A percentile compares a stretch with the other conserved stretches of the same genome.
These are phyloP conservation scores for Sporodiniella umbellata DNA, from an alignment of 371 early-diverging fungal species.

Conservation along the genomic window DNA sequence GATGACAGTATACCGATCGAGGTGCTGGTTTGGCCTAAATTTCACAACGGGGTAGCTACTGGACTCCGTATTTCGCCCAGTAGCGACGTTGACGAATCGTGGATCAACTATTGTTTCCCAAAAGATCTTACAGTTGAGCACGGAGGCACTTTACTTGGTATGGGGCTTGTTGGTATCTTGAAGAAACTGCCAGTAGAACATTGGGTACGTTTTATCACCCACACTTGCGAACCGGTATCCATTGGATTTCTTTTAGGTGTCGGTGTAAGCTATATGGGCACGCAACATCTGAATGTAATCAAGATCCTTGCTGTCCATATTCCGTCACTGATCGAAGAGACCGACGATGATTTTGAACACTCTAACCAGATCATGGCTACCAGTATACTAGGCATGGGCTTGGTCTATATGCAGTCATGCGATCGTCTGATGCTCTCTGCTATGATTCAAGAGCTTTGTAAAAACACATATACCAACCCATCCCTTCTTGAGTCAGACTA, in stretches of 20 bases:
- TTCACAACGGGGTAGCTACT: conserved; percentile 85
- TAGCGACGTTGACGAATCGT: conserved; percentile 60
- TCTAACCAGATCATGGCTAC: conserved; percentile 60
- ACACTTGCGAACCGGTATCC: conserved; percentile 59
- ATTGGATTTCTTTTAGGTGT: conserved; percentile 77
- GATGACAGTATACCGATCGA: conserved; percentile 41
- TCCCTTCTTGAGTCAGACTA: conserved; percentile 24
- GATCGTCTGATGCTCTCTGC: conserved; percentile 65
- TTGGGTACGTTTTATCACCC: conserved; percentile 64
- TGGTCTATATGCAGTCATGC: conserved; percentile 67
- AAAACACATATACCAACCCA: conserved; percentile 28
- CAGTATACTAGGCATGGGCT: conserved; percentile 71
- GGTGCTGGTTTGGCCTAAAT: conserved; percentile 72
- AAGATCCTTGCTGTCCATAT: conserved; percentile 72
- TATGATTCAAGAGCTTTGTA: conserved; percentile 68
- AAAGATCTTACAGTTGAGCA: conserved; percentile 52
- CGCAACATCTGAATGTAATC: conserved; percentile 57
- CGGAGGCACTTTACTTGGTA: conserved; percentile 80
- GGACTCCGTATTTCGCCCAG: conserved; percentile 68
- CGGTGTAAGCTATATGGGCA: conserved; percentile 68
- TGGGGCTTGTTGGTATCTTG: conserved; percentile 80
- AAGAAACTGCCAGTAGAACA: conserved; percentile 57
- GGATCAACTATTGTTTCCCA: conserved; percentile 77
- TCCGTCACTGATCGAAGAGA: conserved; percentile 58
- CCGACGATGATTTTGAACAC: conserved; percentile 52